These are phyloP conservation scores for Babesia gibsoni DNA, from an alignment of 169 alveolate species.

Conservation along the genomic window DNA sequence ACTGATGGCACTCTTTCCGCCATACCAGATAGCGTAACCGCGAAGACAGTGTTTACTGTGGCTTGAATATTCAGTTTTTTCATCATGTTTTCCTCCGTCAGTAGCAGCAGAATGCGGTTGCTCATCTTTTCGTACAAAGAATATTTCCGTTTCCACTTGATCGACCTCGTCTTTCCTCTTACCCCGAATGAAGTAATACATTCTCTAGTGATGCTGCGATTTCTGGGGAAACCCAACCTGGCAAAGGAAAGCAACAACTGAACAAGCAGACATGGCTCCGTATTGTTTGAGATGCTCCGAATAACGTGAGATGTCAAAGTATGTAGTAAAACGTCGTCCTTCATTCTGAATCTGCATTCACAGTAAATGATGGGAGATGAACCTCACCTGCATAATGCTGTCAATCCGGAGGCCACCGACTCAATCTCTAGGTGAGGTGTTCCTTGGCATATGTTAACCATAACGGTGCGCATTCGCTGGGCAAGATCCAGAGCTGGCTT, in stretches of 20 bases:
- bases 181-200: slow-evolving; percentile 4
- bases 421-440: neutral
- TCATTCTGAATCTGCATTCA: slow-evolving; percentile 18
- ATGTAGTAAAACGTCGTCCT: neutral
- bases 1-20: neutral
- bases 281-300: neutral
- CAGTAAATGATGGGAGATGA: neutral
- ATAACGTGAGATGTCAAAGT: neutral
- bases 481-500: slow-evolving; percentile 20
- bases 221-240: slow-evolving; percentile 7
- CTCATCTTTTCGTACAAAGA: neutral
- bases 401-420: slow-evolving; percentile 1
- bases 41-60: slow-evolving; percentile 11
- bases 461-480: neutral
- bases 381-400: slow-evolving; percentile 7
- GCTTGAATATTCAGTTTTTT: neutral
- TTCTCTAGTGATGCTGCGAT: slow-evolving; percentile 9
- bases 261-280: neutral
- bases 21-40: slow-evolving; percentile 9
- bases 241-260: slow-evolving; percentile 24
- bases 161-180: slow-evolving; percentile 3
- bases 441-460: neutral
- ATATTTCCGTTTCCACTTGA: neutral
- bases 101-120: neutral
- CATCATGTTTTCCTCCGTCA: neutral